Evolutionary conservation across 2,329 filamentous ascomycete genomes (phyloP), one percentile per base, ranked within the genome.

Genomic region (Fusarium equiseti): DNA sequence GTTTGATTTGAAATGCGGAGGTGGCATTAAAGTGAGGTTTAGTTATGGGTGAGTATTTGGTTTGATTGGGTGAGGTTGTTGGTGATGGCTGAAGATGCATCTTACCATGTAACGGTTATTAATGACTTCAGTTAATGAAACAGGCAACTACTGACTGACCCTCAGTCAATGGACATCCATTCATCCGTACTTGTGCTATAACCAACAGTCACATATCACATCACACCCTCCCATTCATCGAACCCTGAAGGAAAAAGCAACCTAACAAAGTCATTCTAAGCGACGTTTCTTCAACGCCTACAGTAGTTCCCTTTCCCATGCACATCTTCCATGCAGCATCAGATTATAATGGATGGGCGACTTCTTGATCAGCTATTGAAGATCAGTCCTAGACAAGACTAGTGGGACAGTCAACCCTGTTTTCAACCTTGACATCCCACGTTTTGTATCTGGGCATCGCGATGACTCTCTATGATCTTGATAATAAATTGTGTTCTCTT

Each of bases 341-440:
- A 45, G 20, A 40, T 50, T 26, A 43, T 59, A 40, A 43, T 54
- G 57, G 45, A 56, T 65, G 58, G 51, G 42, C 51, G 46, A 35
- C 58, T 57, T 45, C 54, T 27, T 63, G 59, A 48, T 46, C 45
- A 59, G 38, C 42, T 57, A 3, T 64, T 18, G 63, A 57, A 61
- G 68, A 71, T 69, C 63, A 64, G 54, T 71, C 64, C 68, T 48
- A 46, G 26, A 58, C 22, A 59, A 55, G 42, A 22, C 38, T 49
- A 40, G 63, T 35, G 24, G 31, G 27, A 52, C 20, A 45, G 26
- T n/a, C 35, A 65, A 31, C 51, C 45, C 45, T 52, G 63, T 54
- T 61, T 54, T 49, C 32, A 42, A 42, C 35, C 51, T 40, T 35
- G 38, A 24, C 43, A 51, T 61, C 58, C 57, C 45, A 51, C 32